Evolutionary conservation across 495 filamentous ascomycete species (phyloP), one percentile per base, ranked within the genome.

Genomic region (Xylaria longipes): DNA sequence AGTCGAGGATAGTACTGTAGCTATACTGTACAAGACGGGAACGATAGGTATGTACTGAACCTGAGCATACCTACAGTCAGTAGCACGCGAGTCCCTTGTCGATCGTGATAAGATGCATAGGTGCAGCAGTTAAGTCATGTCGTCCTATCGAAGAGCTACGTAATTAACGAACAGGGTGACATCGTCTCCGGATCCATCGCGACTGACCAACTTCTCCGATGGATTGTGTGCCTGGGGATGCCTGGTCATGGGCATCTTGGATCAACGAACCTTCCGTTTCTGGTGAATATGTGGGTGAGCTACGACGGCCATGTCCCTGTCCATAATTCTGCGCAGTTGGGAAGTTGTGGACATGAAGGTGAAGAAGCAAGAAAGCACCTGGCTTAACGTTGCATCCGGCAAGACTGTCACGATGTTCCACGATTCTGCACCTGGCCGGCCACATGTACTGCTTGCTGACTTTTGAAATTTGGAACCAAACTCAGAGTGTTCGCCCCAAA

Each of bases 381-480:
- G 57, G 57, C 41, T 65, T 4, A 66, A 71, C 58, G 69, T 71
- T 71, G 62, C 69, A 71, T 71, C 27, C 35, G 48, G 61, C 46
- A 35, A 57, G 46, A 54, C 25, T 45, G 45, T 46, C 29, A 31
- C 43, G n/a, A 27, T 60, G 57, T 43, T 46, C 58, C 29, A 48
- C 17, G 22, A 52, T 12, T 56, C 27, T 56, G 27, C 52, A 56
- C 20, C 25, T n/a, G 2, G 52, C 14, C 52, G 22, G 27, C 33
- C 33, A n/a, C 57, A 29, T 22, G 33, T n/a, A 17, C 27, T 15
- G 43, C 46, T 22, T 37, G 6, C 33, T 1, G 54, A 20, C 11
- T 9, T n/a, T 35, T 35, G 15, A 35, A 14, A 31, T 29, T 33
- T 3, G 8, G 48, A 50, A 50, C 11, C 1, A 52, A 31, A 1